Evolutionary conservation across 2,329 filamentous ascomycete genomes (phyloP).

Genomic region (Camptophora hylomeconis): DNA sequence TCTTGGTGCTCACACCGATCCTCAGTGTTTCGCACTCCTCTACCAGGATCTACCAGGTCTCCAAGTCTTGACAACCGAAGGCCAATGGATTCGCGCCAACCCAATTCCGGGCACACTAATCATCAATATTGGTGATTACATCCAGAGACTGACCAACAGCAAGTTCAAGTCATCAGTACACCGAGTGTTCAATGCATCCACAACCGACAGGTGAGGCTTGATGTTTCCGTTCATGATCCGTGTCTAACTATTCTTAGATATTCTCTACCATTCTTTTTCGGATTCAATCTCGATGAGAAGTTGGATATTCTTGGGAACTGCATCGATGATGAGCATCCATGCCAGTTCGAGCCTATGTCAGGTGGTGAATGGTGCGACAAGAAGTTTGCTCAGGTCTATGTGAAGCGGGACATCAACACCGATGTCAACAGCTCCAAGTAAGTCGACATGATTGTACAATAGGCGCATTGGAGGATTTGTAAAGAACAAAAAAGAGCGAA

Average conservation of each 20-base stretch:
- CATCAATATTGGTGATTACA: constrained; percentile 38
- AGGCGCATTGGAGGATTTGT: too few species aligned
- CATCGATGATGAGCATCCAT: constrained; percentile 29
- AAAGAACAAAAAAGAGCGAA: too few species aligned
- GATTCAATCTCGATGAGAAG: constrained; percentile 40
- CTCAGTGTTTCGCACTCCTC: constrained; percentile 40
- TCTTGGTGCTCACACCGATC: constrained; percentile 39
- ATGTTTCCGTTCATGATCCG: constrained; percentile 22
- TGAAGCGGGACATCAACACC: too few species aligned
- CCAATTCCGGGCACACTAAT: constrained; percentile 31
- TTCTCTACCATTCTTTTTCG: constrained; percentile 46
- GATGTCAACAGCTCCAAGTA: too few species aligned
- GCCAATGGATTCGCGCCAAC: constrained; percentile 29
- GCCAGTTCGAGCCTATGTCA: constrained; percentile 39
- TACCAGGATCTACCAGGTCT: constrained; percentile 42
- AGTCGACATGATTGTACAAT: too few species aligned
- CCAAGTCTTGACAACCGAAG: constrained; percentile 32
- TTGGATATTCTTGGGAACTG: constrained; percentile 33
- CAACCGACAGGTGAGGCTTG: constrained; percentile 10
- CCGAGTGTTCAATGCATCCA: constrained; percentile 35
- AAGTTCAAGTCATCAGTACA: constrained; percentile 38
- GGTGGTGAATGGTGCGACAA: constrained; percentile 11
- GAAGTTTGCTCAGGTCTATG: constrained; percentile 11
- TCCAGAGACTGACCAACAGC: constrained; percentile 40
- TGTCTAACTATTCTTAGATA: constrained; percentile 33